Base-by-base conservation (phyloP, 257 asterid genomes). In the Penstemon davidsonii region DNA sequence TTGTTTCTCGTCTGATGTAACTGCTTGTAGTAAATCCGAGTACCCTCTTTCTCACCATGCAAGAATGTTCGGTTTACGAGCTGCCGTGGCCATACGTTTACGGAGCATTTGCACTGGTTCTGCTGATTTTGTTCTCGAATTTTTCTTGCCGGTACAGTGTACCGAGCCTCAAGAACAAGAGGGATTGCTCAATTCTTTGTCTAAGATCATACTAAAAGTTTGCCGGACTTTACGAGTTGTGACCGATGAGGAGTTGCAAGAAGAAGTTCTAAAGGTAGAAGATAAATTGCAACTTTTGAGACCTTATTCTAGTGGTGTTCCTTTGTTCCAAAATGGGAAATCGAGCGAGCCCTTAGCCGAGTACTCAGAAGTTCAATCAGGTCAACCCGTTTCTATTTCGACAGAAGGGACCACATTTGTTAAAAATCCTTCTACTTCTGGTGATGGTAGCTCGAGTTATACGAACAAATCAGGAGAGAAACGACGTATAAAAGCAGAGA, bases 1-100 rank as follows among this genome's bases (percentile, higher is more conserved):
- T 5, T 88, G 96, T 61, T 93, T 90, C 83, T 86, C 84, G 0
- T 73, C 84, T 18, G 96, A 93, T 61, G 77, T 93, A n/a, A 84
- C 94, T 12, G 82, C 89, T 11, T 85, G 70, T 72, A 81, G 89
- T 79, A 86, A 85, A 85, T 62, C 87, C 0, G 96, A 90, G 33
- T 93, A 93, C 74, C 97, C 98, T 15, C 96, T 93, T 64, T 85
- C 98, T 44, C 98, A 93, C 83, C 84, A 93, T 8, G 97, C 97
- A 5, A 83, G 89, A 55, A 88, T 93, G 87, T 90, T 90, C 13
- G 92, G 89, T 13, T 64, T 93, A 51, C 83, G 79, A 72, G 96
- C 95, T 25, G 92, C 94, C 6, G 97, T 93, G 5, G 98, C 97
- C 43, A 83, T 93, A 66, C 96, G 97, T 18, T 81, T 93, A 53